These are phyloP conservation scores for Halophytophthora batemanensis DNA, from an alignment of 352 stramenopile genomes.

Conservation along the genomic window DNA sequence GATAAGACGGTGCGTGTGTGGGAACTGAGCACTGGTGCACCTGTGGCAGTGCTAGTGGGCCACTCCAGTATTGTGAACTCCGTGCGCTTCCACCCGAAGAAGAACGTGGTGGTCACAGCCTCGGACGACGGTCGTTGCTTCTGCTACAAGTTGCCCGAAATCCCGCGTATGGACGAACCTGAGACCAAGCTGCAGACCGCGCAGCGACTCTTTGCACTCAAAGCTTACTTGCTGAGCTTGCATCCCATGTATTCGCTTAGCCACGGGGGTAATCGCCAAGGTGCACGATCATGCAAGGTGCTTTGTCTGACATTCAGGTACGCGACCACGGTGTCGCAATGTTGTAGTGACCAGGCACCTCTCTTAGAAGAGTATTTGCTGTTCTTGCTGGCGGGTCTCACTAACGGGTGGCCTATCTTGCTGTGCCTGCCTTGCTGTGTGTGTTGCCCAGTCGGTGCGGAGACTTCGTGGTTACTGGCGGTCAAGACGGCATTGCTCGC, in stretches of 20 bases:
- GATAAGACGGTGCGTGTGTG: constrained; percentile 89
- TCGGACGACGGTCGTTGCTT: constrained; percentile 91
- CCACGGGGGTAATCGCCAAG: constrained; percentile 41
- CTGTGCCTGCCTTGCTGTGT: neutral
- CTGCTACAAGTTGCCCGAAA: constrained; percentile 87
- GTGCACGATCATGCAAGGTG: constrained; percentile 69
- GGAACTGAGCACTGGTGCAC: constrained; percentile 80
- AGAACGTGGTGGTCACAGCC: constrained; percentile 89
- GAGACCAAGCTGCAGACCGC: constrained; percentile 82
- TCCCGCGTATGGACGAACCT: constrained; percentile 38
- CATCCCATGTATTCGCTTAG: constrained; percentile 80
- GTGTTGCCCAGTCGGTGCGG: constrained; percentile 62
- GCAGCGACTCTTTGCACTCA: constrained; percentile 60
- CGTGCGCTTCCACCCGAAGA: constrained; percentile 81
- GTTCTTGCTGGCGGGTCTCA: neutral
- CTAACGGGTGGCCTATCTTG: too few relatives aligned
- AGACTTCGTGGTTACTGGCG: constrained; percentile 90
- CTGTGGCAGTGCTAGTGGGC: constrained; percentile 81
- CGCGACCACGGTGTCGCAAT: neutral
- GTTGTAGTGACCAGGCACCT: too few relatives aligned
- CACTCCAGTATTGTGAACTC: constrained; percentile 87
- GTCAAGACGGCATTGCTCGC: constrained; percentile 90
- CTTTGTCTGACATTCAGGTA: constrained; percentile 61
- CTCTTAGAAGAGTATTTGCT: too few relatives aligned
- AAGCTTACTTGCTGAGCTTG: constrained; percentile 79